Conservation (phyloP, 1,139 yeast species). For the Saccharomyces hybrid region DNA sequence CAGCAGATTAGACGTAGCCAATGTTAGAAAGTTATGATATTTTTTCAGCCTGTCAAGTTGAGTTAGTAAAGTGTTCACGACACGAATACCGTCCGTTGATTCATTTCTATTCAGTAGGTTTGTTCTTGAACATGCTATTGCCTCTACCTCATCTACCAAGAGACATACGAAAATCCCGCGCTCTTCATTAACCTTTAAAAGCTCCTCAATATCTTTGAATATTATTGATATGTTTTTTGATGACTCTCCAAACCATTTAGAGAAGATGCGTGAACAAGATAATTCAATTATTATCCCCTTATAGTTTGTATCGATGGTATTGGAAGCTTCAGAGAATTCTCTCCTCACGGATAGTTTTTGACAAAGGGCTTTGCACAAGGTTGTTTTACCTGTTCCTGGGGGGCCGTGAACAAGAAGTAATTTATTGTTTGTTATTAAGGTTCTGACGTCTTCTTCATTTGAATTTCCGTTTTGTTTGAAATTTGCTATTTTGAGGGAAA, state of each 20-base stretch:
- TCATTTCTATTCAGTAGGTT: conserved; percentile 32
- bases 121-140: conserved; percentile 35
- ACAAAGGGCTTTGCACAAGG: conserved; percentile 39
- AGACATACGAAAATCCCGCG: conserved; percentile 26
- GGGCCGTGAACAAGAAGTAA: conserved; percentile 38
- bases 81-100: conserved; percentile 35
- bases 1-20: conserved; percentile 36
- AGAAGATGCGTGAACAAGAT: conserved; percentile 35
- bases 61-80: conserved; percentile 36
- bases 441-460: neutral
- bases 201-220: conserved; percentile 30
- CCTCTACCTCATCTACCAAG: conserved; percentile 37
- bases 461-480: conserved; percentile 5
- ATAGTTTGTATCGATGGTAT: conserved; percentile 7
- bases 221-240: conserved; percentile 33
- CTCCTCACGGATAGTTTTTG: conserved; percentile 32
- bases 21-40: conserved; percentile 30
- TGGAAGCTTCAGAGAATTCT: conserved; percentile 3
- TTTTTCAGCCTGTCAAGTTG: conserved; percentile 33
- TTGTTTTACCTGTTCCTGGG: conserved; percentile 49
- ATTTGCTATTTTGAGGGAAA: conserved; percentile 23
- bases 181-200: conserved; percentile 16
- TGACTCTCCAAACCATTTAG: conserved; percentile 39
- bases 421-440: conserved; percentile 20
- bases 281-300: conserved; percentile 32